Percentiles rank a stretch among this genome's conserved stretches.
phyloP scores from a whole-genome alignment of 2,329 filamentous ascomycete species.

The Cladophialophora psammophila region DNA sequence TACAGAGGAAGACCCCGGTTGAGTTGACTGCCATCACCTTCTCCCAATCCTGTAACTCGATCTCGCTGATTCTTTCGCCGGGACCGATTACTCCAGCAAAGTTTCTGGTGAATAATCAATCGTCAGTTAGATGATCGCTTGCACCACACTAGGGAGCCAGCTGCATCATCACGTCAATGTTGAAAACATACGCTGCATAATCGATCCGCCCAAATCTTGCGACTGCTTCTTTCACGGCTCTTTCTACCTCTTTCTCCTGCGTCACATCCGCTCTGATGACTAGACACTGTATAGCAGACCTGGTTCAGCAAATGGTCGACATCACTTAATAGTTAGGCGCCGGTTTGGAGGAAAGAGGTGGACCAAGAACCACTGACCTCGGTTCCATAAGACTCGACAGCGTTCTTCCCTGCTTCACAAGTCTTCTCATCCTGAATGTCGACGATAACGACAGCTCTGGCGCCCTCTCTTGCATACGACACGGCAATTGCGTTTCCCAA shows the following conservation, averaged over 20 bases:
- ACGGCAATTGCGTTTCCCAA: constrained; percentile 48
- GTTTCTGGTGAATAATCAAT: too few species aligned
- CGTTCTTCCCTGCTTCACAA: neutral
- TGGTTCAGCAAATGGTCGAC: too few species aligned
- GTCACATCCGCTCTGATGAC: constrained; percentile 24
- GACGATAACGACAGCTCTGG: constrained; percentile 47
- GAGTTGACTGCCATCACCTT: constrained; percentile 91
- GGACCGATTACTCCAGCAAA: constrained; percentile 76
- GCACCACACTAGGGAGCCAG: too few species aligned
- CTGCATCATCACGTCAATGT: too few species aligned
- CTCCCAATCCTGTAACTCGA: constrained; percentile 82
- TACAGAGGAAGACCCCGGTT: constrained; percentile 95
- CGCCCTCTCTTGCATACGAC: constrained; percentile 44
- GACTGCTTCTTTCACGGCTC: constrained; percentile 9
- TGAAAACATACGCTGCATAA: constrained; percentile 75
- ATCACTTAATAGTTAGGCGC: too few species aligned
- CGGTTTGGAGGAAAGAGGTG: too few species aligned
- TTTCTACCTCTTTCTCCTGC: constrained; percentile 12
- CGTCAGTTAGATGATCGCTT: too few species aligned
- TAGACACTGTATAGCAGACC: too few species aligned
- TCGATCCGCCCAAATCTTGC: constrained; percentile 63
- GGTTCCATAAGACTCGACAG: constrained; percentile 9
- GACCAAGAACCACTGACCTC: too few species aligned
- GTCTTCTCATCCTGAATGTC: constrained; percentile 17
- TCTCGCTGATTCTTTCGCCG: constrained; percentile 3